Percentiles rank a stretch among this genome's conserved stretches.
Evolutionary conservation across 106 monocot genomes (phyloP).

Genomic region (Allium cepa): DNA sequence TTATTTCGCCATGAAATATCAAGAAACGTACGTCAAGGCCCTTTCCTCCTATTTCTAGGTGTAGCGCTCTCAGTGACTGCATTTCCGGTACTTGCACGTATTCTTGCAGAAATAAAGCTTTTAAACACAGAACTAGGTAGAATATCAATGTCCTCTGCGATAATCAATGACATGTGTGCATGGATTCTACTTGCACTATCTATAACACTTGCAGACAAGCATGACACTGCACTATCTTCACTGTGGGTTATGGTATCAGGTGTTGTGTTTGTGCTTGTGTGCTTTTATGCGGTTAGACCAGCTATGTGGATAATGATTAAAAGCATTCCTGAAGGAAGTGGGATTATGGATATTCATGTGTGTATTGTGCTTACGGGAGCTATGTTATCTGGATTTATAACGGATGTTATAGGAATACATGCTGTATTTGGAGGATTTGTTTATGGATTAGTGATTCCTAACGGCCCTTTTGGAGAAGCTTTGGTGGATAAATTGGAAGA

Average conservation of each 20-base stretch:
- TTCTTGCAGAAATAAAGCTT: slow-evolving; percentile 19
- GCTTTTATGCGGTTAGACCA: slow-evolving; percentile 5
- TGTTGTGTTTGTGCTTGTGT: slow-evolving; percentile 11
- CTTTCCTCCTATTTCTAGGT: slow-evolving; percentile 13
- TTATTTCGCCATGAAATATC: slow-evolving; percentile 6
- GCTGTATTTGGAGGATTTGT: slow-evolving; percentile 43
- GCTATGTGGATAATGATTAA: slow-evolving; percentile 18
- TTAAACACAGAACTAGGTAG: slow-evolving; percentile 10
- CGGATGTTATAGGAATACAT: slow-evolving; percentile 36
- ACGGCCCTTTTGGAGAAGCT: slow-evolving; percentile 18
- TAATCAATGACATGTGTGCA: slow-evolving; percentile 21
- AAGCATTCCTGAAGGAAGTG: slow-evolving; percentile 28
- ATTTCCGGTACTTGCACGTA: slow-evolving; percentile 14
- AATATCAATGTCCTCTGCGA: slow-evolving; percentile 24
- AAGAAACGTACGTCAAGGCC: background rate
- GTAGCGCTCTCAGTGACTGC: slow-evolving; percentile 8
- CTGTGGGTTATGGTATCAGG: slow-evolving; percentile 26
- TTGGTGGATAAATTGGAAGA: slow-evolving; percentile 43
- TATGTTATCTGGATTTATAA: slow-evolving; percentile 17
- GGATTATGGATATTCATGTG: slow-evolving; percentile 15
- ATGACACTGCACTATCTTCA: background rate
- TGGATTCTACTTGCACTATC: slow-evolving; percentile 38
- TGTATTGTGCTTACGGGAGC: slow-evolving; percentile 19
- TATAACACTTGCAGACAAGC: slow-evolving; percentile 18
- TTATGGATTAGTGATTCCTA: slow-evolving; percentile 39